These are phyloP conservation scores for Vigna unguiculata DNA, from an alignment of 306 rosid genomes.

Conservation along the genomic window DNA sequence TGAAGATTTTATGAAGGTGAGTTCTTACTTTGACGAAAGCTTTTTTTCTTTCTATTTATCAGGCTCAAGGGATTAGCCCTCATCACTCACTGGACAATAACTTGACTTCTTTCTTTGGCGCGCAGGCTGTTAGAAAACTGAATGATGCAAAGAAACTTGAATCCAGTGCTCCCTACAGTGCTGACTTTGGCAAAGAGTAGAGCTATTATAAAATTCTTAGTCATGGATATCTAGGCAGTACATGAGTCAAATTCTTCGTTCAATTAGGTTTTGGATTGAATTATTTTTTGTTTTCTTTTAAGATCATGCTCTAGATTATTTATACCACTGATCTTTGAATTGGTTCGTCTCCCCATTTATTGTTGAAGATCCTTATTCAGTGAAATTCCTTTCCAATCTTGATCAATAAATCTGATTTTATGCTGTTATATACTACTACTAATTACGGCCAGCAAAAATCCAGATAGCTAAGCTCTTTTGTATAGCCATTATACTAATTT, in stretches of 20 bases:
- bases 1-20: conserved; percentile 97
- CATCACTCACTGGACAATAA: conserved; percentile 2
- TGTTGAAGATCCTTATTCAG: neutral
- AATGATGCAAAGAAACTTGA: conserved; percentile 97
- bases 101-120: conserved; percentile 27
- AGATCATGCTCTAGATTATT: conserved; percentile 3
- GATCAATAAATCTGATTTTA: neutral
- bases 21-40: conserved; percentile 24
- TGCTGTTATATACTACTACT: neutral
- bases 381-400: neutral
- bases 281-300: neutral
- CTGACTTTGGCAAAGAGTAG: conserved; percentile 85
- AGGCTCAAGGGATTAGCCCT: conserved; percentile 7
- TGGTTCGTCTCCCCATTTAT: neutral
- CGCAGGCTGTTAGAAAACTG: conserved; percentile 92
- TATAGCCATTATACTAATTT: neutral
- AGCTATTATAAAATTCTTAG: conserved; percentile 35
- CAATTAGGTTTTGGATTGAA: conserved; percentile 7
- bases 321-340: conserved; percentile 8
- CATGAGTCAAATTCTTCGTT: conserved; percentile 39
- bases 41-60: neutral
- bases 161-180: conserved; percentile 80
- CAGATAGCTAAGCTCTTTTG: neutral
- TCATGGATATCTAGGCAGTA: conserved; percentile 52
- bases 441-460: neutral